Percentiles rank a stretch among this genome's conserved stretches.
Conservation (phyloP, 331 rosid genomes). For the Malus hybrid region DNA sequence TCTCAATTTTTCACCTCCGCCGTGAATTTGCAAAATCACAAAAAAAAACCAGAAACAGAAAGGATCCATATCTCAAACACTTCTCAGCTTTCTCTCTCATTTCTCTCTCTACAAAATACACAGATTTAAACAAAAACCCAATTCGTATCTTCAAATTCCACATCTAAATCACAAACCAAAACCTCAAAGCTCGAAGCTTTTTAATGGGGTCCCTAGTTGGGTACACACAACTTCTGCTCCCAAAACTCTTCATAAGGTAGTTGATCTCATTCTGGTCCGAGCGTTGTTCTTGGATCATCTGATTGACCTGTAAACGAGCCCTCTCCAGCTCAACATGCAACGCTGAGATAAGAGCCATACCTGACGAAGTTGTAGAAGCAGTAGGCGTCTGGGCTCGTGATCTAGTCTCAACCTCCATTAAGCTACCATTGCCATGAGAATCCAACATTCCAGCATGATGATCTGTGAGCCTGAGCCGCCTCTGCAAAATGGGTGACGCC, state of each 20-base stretch:
- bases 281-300: conserved; percentile 84
- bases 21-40: too few species aligned
- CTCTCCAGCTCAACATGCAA: conserved; percentile 90
- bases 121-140: too few species aligned
- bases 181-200: too few species aligned
- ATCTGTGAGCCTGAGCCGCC: conserved; percentile 41
- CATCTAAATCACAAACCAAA: too few species aligned
- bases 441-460: conserved; percentile 55
- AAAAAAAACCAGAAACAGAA: too few species aligned
- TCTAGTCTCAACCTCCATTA: conserved; percentile 87
- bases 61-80: too few species aligned
- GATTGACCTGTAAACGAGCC: conserved; percentile 89
- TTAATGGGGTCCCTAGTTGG: too few species aligned
- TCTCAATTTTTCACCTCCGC: too few species aligned
- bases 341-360: conserved; percentile 85
- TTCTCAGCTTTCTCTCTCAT: too few species aligned
- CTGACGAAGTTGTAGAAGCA: conserved; percentile 64
- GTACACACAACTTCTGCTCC: too few species aligned
- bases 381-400: conserved; percentile 72
- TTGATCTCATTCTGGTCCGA: conserved; percentile 68
- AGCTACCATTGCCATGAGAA: conserved; percentile 69
- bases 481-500: conserved; percentile 63
- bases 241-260: conserved; percentile 35
- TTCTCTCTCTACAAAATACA: too few species aligned
- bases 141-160: too few species aligned